These are phyloP conservation scores for Cordyceps cateniannulata DNA, from an alignment of 2,329 filamentous ascomycete genomes.

Conservation along the genomic window DNA sequence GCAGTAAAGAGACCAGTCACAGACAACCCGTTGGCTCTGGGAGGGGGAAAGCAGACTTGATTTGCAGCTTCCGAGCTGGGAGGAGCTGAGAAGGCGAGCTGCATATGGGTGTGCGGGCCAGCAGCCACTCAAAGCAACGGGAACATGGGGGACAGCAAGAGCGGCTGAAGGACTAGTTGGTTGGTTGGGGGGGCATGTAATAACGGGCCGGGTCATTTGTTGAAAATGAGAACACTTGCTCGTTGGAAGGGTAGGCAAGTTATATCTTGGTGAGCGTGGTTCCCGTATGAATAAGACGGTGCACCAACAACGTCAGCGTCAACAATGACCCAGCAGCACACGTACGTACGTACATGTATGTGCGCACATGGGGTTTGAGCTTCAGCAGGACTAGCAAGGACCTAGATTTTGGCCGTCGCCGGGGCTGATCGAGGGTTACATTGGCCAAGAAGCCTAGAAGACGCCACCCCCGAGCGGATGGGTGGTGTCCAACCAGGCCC, in stretches of 20 bases:
- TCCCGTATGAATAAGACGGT: background rate
- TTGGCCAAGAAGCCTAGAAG: conserved; percentile 4
- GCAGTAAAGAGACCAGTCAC: too few species aligned
- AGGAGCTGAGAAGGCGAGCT: conserved; percentile 9
- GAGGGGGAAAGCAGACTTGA: background rate
- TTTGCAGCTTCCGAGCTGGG: background rate
- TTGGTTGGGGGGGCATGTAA: background rate
- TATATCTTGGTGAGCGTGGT: background rate
- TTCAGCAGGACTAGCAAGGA: background rate
- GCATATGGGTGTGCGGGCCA: background rate
- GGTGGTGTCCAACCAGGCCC: background rate
- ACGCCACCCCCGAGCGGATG: conserved; percentile 5
- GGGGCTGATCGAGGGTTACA: conserved; percentile 12
- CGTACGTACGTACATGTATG: too few species aligned
- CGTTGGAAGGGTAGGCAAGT: background rate
- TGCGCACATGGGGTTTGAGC: background rate
- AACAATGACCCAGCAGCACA: too few species aligned
- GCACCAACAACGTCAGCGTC: too few species aligned
- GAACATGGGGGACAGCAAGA: background rate
- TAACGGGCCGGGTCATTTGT: background rate
- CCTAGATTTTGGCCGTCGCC: background rate
- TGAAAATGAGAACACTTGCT: background rate
- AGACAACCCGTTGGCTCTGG: background rate
- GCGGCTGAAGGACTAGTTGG: conserved; percentile 4
- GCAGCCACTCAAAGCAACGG: conserved; percentile 1